Conservation (phyloP, 164 flowering plant genomes). For the Nymphaea colorata region DNA sequence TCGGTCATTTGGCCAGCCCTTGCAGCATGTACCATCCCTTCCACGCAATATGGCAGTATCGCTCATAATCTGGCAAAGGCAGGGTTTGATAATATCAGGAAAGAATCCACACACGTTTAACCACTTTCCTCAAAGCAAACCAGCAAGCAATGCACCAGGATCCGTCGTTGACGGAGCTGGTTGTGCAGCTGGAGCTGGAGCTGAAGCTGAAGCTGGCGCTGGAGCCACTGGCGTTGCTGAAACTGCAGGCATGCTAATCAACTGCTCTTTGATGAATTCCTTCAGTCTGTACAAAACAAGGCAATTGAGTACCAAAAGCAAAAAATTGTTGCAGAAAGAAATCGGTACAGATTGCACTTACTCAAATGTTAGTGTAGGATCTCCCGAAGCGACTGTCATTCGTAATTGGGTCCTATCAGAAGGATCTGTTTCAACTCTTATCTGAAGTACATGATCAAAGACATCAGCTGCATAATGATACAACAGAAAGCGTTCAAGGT, state of each 20-base stretch:
- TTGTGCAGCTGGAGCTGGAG: constrained; percentile 27
- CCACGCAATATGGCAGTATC: constrained; percentile 7
- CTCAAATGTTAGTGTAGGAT: constrained; percentile 84
- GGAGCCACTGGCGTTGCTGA: constrained; percentile 23
- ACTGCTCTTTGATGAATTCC: constrained; percentile 87
- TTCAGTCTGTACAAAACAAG: constrained; percentile 50
- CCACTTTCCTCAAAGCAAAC: constrained; percentile 42
- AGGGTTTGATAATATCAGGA: constrained; percentile 22
- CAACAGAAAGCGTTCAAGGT: too few species aligned
- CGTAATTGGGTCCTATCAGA: constrained; percentile 96
- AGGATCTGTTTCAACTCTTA: constrained; percentile 96
- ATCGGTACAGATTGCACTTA: constrained; percentile 18
- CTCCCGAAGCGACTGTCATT: constrained; percentile 90
- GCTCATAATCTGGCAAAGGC: constrained; percentile 14
- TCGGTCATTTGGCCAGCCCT: constrained; percentile 47
- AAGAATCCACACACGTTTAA: constrained; percentile 25
- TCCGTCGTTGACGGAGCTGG: constrained; percentile 26
- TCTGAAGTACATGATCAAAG: constrained; percentile 21
- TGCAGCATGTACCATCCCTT: constrained; percentile 24
- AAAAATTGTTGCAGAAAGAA: not conserved
- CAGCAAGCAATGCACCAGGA: constrained; percentile 91
- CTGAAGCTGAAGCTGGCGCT: constrained; percentile 26
- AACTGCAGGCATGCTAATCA: constrained; percentile 47
- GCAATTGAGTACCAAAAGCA: not conserved
- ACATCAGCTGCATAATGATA: too few species aligned